Conservation (phyloP, 1,139 yeast genomes). For the Saccharomyces hybrid region DNA sequence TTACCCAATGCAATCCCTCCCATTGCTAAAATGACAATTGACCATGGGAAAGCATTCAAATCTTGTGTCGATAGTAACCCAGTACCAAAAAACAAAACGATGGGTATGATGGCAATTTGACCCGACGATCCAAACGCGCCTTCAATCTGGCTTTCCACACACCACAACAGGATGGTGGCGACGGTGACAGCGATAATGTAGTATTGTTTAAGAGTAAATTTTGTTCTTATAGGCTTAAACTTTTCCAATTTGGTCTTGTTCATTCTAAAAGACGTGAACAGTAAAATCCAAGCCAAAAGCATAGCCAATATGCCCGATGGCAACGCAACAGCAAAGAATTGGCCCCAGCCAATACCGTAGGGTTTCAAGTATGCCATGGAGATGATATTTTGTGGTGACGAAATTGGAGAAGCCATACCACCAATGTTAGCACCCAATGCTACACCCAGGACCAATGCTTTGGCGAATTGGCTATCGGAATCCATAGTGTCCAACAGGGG, state of each 20-base stretch:
- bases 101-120: constrained; percentile 58
- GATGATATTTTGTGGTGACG: constrained; percentile 71
- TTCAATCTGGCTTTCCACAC: constrained; percentile 53
- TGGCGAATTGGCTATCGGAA: constrained; percentile 51
- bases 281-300: constrained; percentile 51
- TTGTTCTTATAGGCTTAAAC: constrained; percentile 54
- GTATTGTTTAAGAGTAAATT: constrained; percentile 56
- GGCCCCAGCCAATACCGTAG: constrained; percentile 64
- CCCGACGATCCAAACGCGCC: constrained; percentile 64
- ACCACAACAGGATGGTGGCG: constrained; percentile 61
- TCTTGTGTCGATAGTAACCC: constrained; percentile 59
- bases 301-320: constrained; percentile 55
- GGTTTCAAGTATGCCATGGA: constrained; percentile 62
- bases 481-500: constrained; percentile 59
- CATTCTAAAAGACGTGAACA: constrained; percentile 48
- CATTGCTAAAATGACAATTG: constrained; percentile 67
- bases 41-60: constrained; percentile 69
- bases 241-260: constrained; percentile 35
- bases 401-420: constrained; percentile 77
- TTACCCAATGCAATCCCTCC: constrained; percentile 73
- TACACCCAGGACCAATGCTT: constrained; percentile 61
- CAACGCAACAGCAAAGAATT: constrained; percentile 62
- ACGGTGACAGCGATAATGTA: constrained; percentile 45
- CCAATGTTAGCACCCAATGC: constrained; percentile 68
- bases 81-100: constrained; percentile 61